A percentile compares a stretch with the other conserved stretches of the same genome.
phyloP scores from a whole-genome alignment of 106 monocot species.

The Platanthera guangdongensis region DNA sequence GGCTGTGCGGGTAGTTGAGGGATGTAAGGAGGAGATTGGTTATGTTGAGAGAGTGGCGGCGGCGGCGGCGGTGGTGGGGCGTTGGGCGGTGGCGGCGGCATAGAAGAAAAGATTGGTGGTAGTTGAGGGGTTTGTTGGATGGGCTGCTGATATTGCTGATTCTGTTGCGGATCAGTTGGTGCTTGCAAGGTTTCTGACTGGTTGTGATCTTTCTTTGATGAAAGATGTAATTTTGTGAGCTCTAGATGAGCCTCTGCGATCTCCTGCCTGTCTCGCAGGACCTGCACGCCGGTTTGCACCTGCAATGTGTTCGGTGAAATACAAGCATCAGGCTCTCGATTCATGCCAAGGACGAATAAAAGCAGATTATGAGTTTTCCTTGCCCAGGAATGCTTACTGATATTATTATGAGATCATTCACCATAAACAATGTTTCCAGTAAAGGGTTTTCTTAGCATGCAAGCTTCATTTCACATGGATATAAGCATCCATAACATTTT shows the following conservation, averaged over 20 bases:
- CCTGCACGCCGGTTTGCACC: constrained; percentile 73
- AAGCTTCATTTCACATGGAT: too few species aligned
- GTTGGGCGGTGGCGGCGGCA: constrained; percentile 9
- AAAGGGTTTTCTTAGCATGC: background rate
- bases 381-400: background rate
- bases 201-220: constrained; percentile 22
- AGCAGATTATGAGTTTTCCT: background rate
- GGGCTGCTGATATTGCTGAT: constrained; percentile 15
- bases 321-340: background rate
- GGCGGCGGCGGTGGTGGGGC: constrained; percentile 14
- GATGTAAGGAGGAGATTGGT: constrained; percentile 11
- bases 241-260: constrained; percentile 61
- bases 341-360: background rate
- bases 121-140: constrained; percentile 16
- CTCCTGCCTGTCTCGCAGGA: constrained; percentile 71
- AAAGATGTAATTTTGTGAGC: constrained; percentile 42
- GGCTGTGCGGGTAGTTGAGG: constrained; percentile 17
- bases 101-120: constrained; percentile 7
- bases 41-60: constrained; percentile 27
- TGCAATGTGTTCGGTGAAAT: constrained; percentile 12
- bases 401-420: background rate
- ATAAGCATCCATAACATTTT: too few species aligned
- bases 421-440: background rate
- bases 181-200: background rate
- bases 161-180: constrained; percentile 12